Evolutionary conservation across 495 filamentous ascomycete species (phyloP).

Genomic region (Penicillium verhagenii): DNA sequence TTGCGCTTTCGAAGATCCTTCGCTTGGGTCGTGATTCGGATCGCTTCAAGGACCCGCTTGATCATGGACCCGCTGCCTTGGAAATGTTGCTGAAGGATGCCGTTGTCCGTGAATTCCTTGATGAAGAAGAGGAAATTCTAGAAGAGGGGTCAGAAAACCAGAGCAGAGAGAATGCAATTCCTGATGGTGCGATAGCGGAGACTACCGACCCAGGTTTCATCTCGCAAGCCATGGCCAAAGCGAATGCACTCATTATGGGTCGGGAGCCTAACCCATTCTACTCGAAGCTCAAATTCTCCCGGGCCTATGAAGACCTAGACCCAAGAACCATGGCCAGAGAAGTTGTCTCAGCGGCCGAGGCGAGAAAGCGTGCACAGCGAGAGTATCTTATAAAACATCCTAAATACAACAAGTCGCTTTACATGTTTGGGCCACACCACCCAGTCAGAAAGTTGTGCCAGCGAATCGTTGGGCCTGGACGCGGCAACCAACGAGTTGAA

Average conservation of each 20-base stretch:
- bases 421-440: conserved; percentile 76
- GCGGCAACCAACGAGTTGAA: conserved; percentile 79
- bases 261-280: conserved; percentile 95
- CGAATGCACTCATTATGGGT: conserved; percentile 53
- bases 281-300: conserved; percentile 71
- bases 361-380: conserved; percentile 81
- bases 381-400: conserved; percentile 87
- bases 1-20: conserved; percentile 87
- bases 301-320: conserved; percentile 73
- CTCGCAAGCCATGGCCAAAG: conserved; percentile 56
- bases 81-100: conserved; percentile 97
- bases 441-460: conserved; percentile 82
- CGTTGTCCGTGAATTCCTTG: conserved; percentile 89
- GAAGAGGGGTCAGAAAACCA: conserved; percentile 19
- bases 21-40: conserved; percentile 64
- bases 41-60: conserved; percentile 74
- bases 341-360: conserved; percentile 77
- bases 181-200: conserved; percentile 24
- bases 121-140: conserved; percentile 55
- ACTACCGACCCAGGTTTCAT: conserved; percentile 52
- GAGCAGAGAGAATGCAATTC: conserved; percentile 18
- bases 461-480: conserved; percentile 85
- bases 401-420: conserved; percentile 89
- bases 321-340: conserved; percentile 84
- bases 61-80: conserved; percentile 82